These are phyloP conservation scores for Nephelium lappaceum DNA, from an alignment of 345 rosid genomes.

Conservation along the genomic window DNA sequence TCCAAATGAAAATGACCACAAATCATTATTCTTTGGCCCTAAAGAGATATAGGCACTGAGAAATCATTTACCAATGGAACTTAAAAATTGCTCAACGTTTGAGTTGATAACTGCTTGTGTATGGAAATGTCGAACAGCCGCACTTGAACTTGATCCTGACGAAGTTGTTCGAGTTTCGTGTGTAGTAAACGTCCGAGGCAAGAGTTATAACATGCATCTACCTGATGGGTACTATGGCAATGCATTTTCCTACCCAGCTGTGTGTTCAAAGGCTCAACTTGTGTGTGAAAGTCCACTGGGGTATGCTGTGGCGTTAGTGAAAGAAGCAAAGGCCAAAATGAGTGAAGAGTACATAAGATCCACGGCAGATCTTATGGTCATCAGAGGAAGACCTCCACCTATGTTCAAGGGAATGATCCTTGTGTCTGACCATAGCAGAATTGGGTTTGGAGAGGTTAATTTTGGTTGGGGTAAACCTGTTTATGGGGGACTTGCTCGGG, in stretches of 20 bases:
- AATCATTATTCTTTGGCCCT: slow-evolving; percentile 26
- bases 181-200: slow-evolving; percentile 10
- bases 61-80: background rate
- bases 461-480: slow-evolving; percentile 35
- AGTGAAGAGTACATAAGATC: slow-evolving; percentile 31
- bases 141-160: slow-evolving; percentile 19
- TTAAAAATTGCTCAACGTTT: background rate
- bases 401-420: background rate
- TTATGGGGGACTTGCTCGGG: slow-evolving; percentile 23
- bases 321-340: slow-evolving; percentile 30
- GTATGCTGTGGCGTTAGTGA: slow-evolving; percentile 38
- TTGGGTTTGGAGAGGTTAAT: slow-evolving; percentile 19
- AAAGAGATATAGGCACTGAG: slow-evolving; percentile 11
- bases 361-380: slow-evolving; percentile 19
- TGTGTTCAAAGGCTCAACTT: slow-evolving; percentile 28
- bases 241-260: slow-evolving; percentile 33
- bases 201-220: background rate
- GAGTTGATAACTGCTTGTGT: slow-evolving; percentile 29
- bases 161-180: slow-evolving; percentile 20
- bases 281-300: slow-evolving; percentile 27
- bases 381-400: slow-evolving; percentile 8
- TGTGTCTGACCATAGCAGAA: slow-evolving; percentile 8
- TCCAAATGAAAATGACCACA: background rate
- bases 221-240: slow-evolving; percentile 48
- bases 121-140: slow-evolving; percentile 33